Base-by-base conservation (phyloP, 192 early-diverging fungal genomes). In the Helicostylum pulchrum region DNA sequence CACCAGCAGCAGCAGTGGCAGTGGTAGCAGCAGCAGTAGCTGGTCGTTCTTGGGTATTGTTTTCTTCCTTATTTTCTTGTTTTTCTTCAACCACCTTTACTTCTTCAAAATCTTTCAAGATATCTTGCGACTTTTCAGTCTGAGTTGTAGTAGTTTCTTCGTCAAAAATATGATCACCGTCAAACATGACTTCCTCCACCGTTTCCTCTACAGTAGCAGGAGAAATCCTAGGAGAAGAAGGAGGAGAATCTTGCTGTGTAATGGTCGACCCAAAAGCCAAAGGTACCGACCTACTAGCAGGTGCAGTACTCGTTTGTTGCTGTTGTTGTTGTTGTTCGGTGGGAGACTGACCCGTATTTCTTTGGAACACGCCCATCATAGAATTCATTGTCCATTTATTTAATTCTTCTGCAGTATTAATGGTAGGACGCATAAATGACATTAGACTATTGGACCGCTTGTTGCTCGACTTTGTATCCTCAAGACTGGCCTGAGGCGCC, bases 301-400 rank as follows among this genome's bases (percentile, higher is more conserved):
- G n/a, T 47, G 36, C 47, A 19, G 20, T 14, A 34, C 3, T 58
- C 30, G 58, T 32, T 20, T 44, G 56, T 34, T 26, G 48, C 5
- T 2, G 31, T 42, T 42, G 44, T 49, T 49, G 48, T 19, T 26
- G 57, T 51, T 7, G 34, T 4, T 31, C n/a, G 7, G 50, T 32
- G 17, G 53, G 55, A 15, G 7, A 44, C 17, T n/a, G 20, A 39
- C 4, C 19, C 1, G 32, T 45, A 7, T 48, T 50, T 57, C 68
- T 43, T 2, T 70, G 53, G 20, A 70, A 70, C 21, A 64, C 62
- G 15, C 68, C 68, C 47, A 70, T 64, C 11, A 70, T 43, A 32
- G 54, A 50, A 39, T 30, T 48, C 20, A 62, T 36, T 3, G 36
- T 48, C 56, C 66, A 67, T 49, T 68, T 73, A 15, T 49, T 12